Conservation (phyloP, 345 rosid species). For the Aethionema arabicum region DNA sequence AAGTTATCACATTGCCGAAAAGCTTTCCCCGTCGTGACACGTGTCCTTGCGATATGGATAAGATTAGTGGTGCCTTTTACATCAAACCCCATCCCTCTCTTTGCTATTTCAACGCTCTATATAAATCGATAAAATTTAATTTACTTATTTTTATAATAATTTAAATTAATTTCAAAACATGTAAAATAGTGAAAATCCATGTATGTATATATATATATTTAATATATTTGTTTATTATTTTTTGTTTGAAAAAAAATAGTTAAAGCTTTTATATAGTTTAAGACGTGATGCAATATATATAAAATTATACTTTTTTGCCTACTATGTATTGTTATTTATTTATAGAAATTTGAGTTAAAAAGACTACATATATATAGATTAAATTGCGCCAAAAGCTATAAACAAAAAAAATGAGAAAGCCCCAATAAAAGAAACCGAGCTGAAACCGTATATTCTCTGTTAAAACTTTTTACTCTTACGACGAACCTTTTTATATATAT, state of each 20-base stretch:
- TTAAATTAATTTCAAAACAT: too few relatives aligned
- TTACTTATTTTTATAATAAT: not conserved
- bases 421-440: conserved; percentile 39
- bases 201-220: too few relatives aligned
- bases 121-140: not conserved
- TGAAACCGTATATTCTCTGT: conserved; percentile 68
- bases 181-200: too few relatives aligned
- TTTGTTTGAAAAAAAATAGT: too few relatives aligned
- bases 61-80: conserved; percentile 27
- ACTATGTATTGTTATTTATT: too few relatives aligned
- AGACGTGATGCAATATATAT: too few relatives aligned
- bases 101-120: conserved; percentile 5
- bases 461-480: conserved; percentile 55
- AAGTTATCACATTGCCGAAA: conserved; percentile 19
- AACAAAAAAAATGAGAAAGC: conserved; percentile 25
- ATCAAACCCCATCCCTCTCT: conserved; percentile 25
- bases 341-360: not conserved
- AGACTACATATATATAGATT: not conserved
- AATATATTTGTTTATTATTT: too few relatives aligned
- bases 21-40: conserved; percentile 35
- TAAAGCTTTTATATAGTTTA: too few relatives aligned
- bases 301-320: too few relatives aligned
- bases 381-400: conserved; percentile 32
- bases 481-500: conserved; percentile 43
- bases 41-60: conserved; percentile 38